Conservation (phyloP, 2,329 filamentous ascomycete genomes). For the Colletotrichum kahawae region DNA sequence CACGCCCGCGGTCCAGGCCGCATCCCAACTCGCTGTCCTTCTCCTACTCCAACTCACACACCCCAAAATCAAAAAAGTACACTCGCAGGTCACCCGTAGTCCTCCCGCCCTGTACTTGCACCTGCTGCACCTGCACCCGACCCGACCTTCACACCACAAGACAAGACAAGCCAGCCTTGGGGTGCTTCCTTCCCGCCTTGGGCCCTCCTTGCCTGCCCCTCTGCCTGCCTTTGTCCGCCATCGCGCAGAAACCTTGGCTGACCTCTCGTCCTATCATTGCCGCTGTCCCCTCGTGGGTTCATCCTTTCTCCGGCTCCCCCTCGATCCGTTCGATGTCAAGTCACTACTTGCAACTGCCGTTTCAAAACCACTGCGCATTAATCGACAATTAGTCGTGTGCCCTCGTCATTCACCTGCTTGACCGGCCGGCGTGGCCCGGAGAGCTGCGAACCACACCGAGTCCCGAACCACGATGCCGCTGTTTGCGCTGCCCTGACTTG, state of each 20-base stretch:
- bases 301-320: constrained; percentile 20
- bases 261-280: constrained; percentile 18
- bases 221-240: not conserved
- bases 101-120: not conserved
- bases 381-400: constrained; percentile 4
- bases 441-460: constrained; percentile 2
- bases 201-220: constrained; percentile 4
- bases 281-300: constrained; percentile 16
- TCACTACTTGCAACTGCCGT: constrained; percentile 13
- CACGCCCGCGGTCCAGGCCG: constrained; percentile 6
- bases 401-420: not conserved
- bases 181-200: not conserved
- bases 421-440: constrained; percentile 7
- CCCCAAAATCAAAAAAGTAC: not conserved
- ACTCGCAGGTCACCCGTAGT: not conserved
- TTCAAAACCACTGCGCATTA: constrained; percentile 19
- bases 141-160: not conserved
- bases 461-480: constrained; percentile 16
- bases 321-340: constrained; percentile 21
- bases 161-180: not conserved
- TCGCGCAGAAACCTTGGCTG: constrained; percentile 2
- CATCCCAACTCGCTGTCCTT: not conserved
- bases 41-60: not conserved
- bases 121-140: not conserved
- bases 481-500: constrained; percentile 15